Base-by-base conservation (phyloP, 2,329 filamentous ascomycete genomes). In the Colletotrichum falcatum region DNA sequence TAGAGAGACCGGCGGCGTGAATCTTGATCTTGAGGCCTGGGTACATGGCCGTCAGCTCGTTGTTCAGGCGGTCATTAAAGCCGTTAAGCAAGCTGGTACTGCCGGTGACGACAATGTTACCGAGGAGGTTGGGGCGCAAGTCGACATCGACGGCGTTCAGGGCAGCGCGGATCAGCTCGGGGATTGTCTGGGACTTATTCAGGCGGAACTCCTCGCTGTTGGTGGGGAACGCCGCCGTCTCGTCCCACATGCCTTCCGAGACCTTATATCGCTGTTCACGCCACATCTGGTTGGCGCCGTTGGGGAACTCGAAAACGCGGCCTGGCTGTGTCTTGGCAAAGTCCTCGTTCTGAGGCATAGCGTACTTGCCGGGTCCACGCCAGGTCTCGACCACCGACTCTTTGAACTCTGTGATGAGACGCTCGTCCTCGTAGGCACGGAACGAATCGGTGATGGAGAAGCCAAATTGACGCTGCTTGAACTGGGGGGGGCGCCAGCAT, bases 271-370 rank as follows among this genome's bases (percentile, higher is more conserved):
- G 91, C 80, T 98, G 95, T 66, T 91, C 88, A 72, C 93, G 92
- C 85, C 97, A 99, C 82, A 97, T 92, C 80, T 97, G 93, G 84
- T 98, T 99, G 84, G 92, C 95, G 61, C 96, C 96, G 78, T 98
- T 94, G 12, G 96, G 96, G 88, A 99, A 96, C 84, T 99, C 96
- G 77, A 98, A 99, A 14, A 96, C 92, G 62, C 94, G 91, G 49
- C 94, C 93, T 0, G 94, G 93, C 73, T 91, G 90, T 54, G 83
- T 86, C 79, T 89, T 91, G 68, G 91, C 91, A 58, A 90, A 86
- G 51, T 98, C 95, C 78, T 96, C 90, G 78, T 95, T 97, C 46
- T 91, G 90, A 28, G 83, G 88, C 74, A 80, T 82, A 51, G 81
- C 80, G 76, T 94, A 90, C 72, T 90, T 88, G 70, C 91, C 91